Conservation (phyloP, 495 filamentous ascomycete species). For the Neurospora sp. region DNA sequence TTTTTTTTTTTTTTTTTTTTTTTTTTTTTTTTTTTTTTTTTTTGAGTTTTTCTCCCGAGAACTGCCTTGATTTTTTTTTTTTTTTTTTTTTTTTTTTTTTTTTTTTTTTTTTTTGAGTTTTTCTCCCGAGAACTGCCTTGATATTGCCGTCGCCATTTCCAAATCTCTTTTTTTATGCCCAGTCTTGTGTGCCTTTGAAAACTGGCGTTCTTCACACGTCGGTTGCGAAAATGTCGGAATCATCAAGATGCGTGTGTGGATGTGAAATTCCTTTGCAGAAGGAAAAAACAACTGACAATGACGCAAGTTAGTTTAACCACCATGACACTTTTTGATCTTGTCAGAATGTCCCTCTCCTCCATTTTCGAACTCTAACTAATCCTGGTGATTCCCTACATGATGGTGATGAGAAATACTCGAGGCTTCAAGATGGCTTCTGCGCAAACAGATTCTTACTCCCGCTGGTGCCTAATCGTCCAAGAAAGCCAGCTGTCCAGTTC, state of each 20-base stretch:
- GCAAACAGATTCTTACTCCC: neutral
- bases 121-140: neutral
- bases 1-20: too few species aligned
- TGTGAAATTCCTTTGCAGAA: neutral
- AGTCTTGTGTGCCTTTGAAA: neutral
- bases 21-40: too few species aligned
- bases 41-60: too few species aligned
- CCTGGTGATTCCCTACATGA: accelerated
- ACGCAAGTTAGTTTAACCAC: neutral
- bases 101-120: too few species aligned
- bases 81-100: too few species aligned
- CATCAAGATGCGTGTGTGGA: neutral
- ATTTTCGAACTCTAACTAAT: neutral
- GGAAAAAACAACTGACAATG: neutral
- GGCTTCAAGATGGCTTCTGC: neutral
- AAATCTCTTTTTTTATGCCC: neutral
- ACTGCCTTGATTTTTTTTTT: too few species aligned
- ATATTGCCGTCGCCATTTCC: neutral
- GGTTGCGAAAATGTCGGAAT: neutral
- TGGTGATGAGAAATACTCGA: neutral
- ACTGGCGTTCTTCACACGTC: neutral
- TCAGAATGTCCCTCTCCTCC: neutral
- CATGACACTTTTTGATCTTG: neutral
- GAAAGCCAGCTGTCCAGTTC: neutral
- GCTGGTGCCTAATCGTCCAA: neutral